These are phyloP conservation scores for Tylopilus felleus DNA, from an alignment of 768 basidiomycete genomes.

Conservation along the genomic window DNA sequence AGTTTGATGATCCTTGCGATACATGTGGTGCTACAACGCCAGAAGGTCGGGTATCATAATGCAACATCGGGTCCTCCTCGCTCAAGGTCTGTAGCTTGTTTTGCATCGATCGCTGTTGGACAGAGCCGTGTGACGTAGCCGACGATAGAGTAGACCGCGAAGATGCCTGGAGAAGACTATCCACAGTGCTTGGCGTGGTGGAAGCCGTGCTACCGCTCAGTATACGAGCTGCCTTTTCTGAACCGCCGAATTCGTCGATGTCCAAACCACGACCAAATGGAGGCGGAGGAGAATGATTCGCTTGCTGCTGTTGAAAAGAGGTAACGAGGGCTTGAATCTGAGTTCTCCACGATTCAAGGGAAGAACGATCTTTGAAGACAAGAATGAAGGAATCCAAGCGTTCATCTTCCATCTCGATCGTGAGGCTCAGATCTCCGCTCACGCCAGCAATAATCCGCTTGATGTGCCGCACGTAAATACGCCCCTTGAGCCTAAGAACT, in stretches of 20 bases:
- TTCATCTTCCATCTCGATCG: constrained; percentile 98
- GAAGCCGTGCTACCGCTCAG: constrained; percentile 68
- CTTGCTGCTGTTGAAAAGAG: constrained; percentile 56
- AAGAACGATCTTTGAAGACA: constrained; percentile 88
- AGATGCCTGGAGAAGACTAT: constrained; percentile 64
- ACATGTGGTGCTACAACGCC: constrained; percentile 67
- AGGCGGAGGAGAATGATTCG: constrained; percentile 30
- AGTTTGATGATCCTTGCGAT: constrained; percentile 74
- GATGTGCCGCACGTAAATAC: constrained; percentile 95
- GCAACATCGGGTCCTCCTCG: constrained; percentile 64
- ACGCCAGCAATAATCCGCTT: constrained; percentile 82
- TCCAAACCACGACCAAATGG: constrained; percentile 41
- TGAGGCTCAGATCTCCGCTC: constrained; percentile 84
- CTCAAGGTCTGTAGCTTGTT: constrained; percentile 61
- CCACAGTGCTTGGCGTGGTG: constrained; percentile 57
- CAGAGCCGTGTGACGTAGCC: constrained; percentile 66
- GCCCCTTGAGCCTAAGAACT: constrained; percentile 86
- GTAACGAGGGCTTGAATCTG: constrained; percentile 79
- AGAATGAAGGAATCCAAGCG: constrained; percentile 91
- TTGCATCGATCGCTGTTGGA: constrained; percentile 33
- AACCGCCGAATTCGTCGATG: constrained; percentile 77
- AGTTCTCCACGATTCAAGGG: constrained; percentile 84
- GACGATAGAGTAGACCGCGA: constrained; percentile 71
- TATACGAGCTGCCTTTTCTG: constrained; percentile 73
- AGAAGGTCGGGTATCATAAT: constrained; percentile 49